Base-by-base conservation (phyloP, 805 yeast genomes). In the Yamadazyma nakazawae region DNA sequence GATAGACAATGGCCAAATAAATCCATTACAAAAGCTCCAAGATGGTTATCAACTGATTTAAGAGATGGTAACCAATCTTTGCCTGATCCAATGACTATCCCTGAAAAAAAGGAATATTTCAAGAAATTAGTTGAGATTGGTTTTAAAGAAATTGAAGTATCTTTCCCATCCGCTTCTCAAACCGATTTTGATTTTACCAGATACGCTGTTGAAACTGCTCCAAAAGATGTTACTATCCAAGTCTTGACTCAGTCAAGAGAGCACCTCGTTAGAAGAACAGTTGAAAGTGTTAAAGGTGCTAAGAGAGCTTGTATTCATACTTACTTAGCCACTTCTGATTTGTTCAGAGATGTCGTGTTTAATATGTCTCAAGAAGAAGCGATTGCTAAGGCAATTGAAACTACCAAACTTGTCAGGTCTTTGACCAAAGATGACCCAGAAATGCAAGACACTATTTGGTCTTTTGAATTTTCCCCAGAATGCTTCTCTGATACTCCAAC, bases 51-150 rank as follows among this genome's bases (percentile, higher is more conserved):
- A 8, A 85, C 92, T 0, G 92, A 85, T 64, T 72, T 85, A 53
- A 78, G 92, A 71, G 92, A 85, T 60, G 92, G 92, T 52, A 85
- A 85, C 67, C 92, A 85, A 63, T 80, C 90, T 16, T 72, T 85
- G 48, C 92, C 92, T 24, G 92, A 85, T 67, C 92, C 92, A 25
- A 85, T 85, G 92, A 75, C 85, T 9, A 79, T 85, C 13, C 81
- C 75, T 43, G 87, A 85, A 64, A 85, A 85, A 67, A 83, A 84
- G 59, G 83, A 80, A 58, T 84, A 84, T 62, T 85, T 84, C 73
- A 82, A 82, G 57, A 85, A 85, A 64, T 71, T 85, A 54, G 56
- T 84, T 8, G 88, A 84, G 48, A 71, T 85, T 47, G 92, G 92
- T 1, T 84, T 85, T 70, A 85, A 85, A 61, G 92, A 85, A 68